These are phyloP conservation scores for Podila verticillata DNA, from an alignment of 192 early-diverging fungal species.

Conservation along the genomic window DNA sequence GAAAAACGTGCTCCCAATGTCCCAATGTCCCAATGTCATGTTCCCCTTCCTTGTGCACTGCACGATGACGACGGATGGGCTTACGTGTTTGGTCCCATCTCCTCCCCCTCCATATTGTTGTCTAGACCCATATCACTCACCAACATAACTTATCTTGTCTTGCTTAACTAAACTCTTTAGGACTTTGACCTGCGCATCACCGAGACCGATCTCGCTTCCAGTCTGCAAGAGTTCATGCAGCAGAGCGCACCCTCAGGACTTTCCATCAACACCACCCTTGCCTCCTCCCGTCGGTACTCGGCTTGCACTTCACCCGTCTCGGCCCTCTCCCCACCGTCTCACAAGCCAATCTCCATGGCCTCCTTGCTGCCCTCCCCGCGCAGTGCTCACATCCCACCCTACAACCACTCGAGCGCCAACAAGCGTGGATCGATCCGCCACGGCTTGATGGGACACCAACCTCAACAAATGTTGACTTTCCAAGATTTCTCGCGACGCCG, in stretches of 20 bases:
- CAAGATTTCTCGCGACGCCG: constrained; percentile 18
- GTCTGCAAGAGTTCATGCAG: constrained; percentile 41
- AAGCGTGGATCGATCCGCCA: constrained; percentile 18
- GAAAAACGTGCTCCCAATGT: too few species aligned
- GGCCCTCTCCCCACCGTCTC: background rate
- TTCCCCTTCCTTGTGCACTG: too few species aligned
- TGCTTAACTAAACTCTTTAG: constrained; percentile 3
- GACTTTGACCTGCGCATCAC: constrained; percentile 57
- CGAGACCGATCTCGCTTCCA: constrained; percentile 50
- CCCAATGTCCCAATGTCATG: too few species aligned
- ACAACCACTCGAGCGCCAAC: constrained; percentile 25
- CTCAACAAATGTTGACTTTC: constrained; percentile 6
- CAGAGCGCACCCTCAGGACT: background rate
- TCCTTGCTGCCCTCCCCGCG: background rate
- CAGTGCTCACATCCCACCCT: constrained; percentile 5
- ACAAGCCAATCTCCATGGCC: constrained; percentile 1
- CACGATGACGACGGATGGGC: too few species aligned
- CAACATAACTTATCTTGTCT: constrained; percentile 1
- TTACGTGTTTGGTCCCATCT: too few species aligned
- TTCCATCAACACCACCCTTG: background rate
- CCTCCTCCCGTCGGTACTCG: background rate
- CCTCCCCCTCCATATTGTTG: background rate
- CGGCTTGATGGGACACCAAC: constrained; percentile 1
- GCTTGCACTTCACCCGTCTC: background rate
- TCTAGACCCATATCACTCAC: background rate